phyloP scores from a whole-genome alignment of 805 yeast genomes.

The Spathaspora sp. region DNA sequence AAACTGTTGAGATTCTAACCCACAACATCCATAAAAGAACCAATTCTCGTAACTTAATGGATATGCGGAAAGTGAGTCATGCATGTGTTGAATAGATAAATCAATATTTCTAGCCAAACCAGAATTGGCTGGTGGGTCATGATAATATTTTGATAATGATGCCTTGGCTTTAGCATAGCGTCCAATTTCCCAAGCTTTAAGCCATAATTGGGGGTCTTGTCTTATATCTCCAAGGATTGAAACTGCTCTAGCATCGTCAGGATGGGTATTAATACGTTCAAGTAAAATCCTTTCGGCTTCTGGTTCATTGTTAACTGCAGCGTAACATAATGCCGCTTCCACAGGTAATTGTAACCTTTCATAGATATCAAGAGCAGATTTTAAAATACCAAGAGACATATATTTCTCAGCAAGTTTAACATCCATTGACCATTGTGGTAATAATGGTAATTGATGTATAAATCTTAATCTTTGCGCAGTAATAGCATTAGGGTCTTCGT shows the following conservation, averaged over 20 bases:
- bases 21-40: constrained; percentile 91
- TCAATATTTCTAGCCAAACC: constrained; percentile 50
- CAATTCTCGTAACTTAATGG: constrained; percentile 79
- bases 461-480: constrained; percentile 58
- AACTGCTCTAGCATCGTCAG: constrained; percentile 78
- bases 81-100: constrained; percentile 60
- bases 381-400: constrained; percentile 78
- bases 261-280: constrained; percentile 50
- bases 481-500: constrained; percentile 26
- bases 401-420: constrained; percentile 78
- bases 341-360: constrained; percentile 70
- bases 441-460: constrained; percentile 68
- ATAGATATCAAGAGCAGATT: constrained; percentile 86
- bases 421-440: constrained; percentile 87
- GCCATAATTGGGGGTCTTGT: constrained; percentile 75
- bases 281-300: constrained; percentile 61
- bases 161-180: constrained; percentile 82
- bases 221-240: constrained; percentile 83
- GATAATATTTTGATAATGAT: constrained; percentile 70
- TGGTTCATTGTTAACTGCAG: constrained; percentile 71
- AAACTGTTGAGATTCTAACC: constrained; percentile 67
- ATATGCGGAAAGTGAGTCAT: constrained; percentile 68
- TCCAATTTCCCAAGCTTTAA: constrained; percentile 82
- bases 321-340: constrained; percentile 88
- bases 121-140: constrained; percentile 56